Evolutionary conservation across 2,329 filamentous ascomycete species (phyloP), one percentile per base, ranked within the genome.

Genomic region (Sporothrix brasiliensis): DNA sequence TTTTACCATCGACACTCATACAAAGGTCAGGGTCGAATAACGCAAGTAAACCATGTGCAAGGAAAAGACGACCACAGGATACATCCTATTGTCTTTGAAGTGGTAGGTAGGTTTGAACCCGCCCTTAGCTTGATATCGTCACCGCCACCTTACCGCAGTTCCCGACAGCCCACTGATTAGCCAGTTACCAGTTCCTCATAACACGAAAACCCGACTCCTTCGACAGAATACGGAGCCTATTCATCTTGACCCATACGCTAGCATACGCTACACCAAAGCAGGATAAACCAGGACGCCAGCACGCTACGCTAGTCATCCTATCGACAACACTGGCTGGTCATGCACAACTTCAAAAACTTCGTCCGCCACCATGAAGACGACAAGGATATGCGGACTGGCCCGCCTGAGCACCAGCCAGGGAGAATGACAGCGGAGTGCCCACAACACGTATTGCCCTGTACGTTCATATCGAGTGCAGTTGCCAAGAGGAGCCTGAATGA

Each of bases 111-210:
- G 24, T 16, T 56, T 27, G 21, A 7, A 24, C 21, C 27, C 27
- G 27, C 54, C 21, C 49, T n/a, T 39, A 34, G 13, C 19, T 49
- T 34, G 49, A 39, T 30, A 41, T 39, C 53, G 52, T 67, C 69
- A 67, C 61, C 61, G 50, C 65, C 24, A 49, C 50, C 66, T 68
- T 65, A 71, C 69, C 69, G 69, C 69, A 66, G 69, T 66, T 71
- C 47, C 66, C 69, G 66, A 56, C 39, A 63, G 19, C 34, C 68
- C 47, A 63, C 47, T 50, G 34, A 56, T 30, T 39, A 50, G 19
- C 30, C 44, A 65, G 34, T 44, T 47, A 39, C 27, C 44, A 52
- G 47, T 52, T 66, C 44, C 61, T 34, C 44, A 27, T 66, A 21
- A 27, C 58, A 47, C 11, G 9, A 47, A 21, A 34, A 27, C 39